Evolutionary conservation across 495 filamentous ascomycete genomes (phyloP).

Genomic region (Hypomontagnella submonticulosa): DNA sequence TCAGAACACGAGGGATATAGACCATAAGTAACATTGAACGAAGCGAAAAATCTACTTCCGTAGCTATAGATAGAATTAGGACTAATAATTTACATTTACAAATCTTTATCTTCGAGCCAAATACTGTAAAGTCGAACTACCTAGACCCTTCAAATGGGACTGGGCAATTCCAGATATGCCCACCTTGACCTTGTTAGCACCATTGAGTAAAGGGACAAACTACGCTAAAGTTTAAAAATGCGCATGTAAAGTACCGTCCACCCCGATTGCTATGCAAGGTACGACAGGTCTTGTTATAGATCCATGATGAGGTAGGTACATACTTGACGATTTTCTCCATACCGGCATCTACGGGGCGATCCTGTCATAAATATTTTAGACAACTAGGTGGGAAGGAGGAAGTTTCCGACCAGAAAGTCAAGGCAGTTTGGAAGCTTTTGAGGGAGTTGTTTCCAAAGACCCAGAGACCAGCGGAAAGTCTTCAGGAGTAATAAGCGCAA

Average conservation of each 20-base stretch:
- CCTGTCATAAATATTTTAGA: constrained; percentile 14
- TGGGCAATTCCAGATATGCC: too few species aligned
- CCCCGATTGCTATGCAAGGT: constrained; percentile 28
- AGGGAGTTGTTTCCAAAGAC: background rate
- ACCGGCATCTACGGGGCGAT: constrained; percentile 33
- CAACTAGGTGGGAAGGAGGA: constrained; percentile 12
- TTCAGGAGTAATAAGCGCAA: constrained; percentile 19
- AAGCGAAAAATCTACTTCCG: too few species aligned
- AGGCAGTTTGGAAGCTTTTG: background rate
- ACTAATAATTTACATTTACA: too few species aligned
- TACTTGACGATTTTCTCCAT: constrained; percentile 27
- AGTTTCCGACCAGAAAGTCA: constrained; percentile 6
- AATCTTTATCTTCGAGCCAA: too few species aligned
- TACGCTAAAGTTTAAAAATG: constrained; percentile 30
- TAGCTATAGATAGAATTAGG: too few species aligned
- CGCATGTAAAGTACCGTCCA: constrained; percentile 21
- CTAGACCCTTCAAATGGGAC: too few species aligned
- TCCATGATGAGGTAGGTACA: constrained; percentile 6
- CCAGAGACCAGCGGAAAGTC: background rate
- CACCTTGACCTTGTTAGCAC: too few species aligned
- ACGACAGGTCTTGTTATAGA: constrained; percentile 3
- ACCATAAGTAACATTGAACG: too few species aligned
- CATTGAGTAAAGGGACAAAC: constrained; percentile 16
- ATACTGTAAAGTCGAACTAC: too few species aligned
- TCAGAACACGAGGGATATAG: too few species aligned